Percentiles rank a stretch among this genome's conserved stretches.
These are phyloP conservation scores for Globisporangium alternatum DNA, from an alignment of 352 stramenopile genomes.

Conservation along the genomic window DNA sequence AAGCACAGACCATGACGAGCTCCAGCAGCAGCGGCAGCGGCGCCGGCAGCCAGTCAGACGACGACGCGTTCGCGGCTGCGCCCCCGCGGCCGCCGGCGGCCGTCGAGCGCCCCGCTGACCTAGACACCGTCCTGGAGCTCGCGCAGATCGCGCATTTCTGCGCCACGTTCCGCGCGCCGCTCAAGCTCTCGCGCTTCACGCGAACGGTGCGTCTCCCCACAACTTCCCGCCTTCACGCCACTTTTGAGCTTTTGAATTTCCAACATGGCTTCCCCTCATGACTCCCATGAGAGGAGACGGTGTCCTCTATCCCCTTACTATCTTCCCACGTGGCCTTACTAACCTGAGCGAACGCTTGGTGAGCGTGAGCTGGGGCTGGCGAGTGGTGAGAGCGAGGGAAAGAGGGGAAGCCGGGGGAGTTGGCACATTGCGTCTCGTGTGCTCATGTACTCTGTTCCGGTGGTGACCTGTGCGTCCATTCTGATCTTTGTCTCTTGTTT, in stretches of 20 bases:
- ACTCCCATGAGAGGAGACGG: background rate
- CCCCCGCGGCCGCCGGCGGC: conserved; percentile 7
- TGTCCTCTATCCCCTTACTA: background rate
- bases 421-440: background rate
- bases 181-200: conserved; percentile 70
- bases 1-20: conserved; percentile 29
- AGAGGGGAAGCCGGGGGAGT: background rate
- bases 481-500: background rate
- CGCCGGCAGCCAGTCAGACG: conserved; percentile 38
- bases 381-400: background rate
- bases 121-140: conserved; percentile 45
- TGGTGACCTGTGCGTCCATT: background rate
- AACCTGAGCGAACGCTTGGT: background rate
- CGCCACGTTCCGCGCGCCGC: conserved; percentile 56
- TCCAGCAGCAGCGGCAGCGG: conserved; percentile 38
- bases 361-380: background rate
- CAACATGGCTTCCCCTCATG: background rate
- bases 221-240: background rate
- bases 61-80: conserved; percentile 23
- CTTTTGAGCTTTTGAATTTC: conserved; percentile 10
- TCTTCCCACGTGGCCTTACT: background rate
- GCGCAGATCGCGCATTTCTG: conserved; percentile 81
- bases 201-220: conserved; percentile 52
- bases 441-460: background rate
- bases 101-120: conserved; percentile 21